Base-by-base conservation (phyloP, 371 early-diverging fungal genomes). In the Coemansia sp. region DNA sequence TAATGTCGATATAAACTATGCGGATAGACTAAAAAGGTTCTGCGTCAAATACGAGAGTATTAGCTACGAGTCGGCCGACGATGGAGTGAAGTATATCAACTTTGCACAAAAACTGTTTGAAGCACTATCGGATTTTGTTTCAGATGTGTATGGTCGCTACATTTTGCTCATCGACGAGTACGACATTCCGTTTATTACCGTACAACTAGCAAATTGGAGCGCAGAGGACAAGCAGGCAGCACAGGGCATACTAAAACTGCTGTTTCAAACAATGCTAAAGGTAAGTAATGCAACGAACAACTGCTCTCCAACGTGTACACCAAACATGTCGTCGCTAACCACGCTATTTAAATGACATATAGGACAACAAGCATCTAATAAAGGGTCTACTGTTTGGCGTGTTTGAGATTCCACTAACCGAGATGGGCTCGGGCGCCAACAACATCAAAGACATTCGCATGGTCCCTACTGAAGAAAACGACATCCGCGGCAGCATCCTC, bases 131-230 rank as follows among this genome's bases (percentile, higher is more conserved):
- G 6, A 21, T 0, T 55, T 63, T 55, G 23, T 71, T 11, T 0
- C 54, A 0, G 26, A 7, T 2, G n/a, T 16, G 5, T 71, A 16
- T 39, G 75, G 75, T 0, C 64, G 60, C 12, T 71, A 71, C 20
- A 63, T 75, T 0, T 62, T 75, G 9, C 44, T 75, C 0, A 63
- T 71, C 47, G 75, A 75, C 48, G 75, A 75, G 40, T 71, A 71
- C 12, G 75, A 75, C 23, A 71, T 71, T 25, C 71, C 75, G 6
- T 75, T 75, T 42, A 75, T 75, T 9, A 48, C 71, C 12, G 40
- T 75, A 2, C 47, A 60, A 0, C 28, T 67, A 39, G 63, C 72
- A 1, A 12, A 37, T 0, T 75, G 75, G 75, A 60, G 40, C 52
- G 14, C 23, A 8, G 52, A 53, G 1, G 53, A 59, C 5, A 67